Percentiles rank a stretch among this genome's conserved stretches.
Evolutionary conservation across 345 rosid species (phyloP).

Genomic region (Trapa bicornis): DNA sequence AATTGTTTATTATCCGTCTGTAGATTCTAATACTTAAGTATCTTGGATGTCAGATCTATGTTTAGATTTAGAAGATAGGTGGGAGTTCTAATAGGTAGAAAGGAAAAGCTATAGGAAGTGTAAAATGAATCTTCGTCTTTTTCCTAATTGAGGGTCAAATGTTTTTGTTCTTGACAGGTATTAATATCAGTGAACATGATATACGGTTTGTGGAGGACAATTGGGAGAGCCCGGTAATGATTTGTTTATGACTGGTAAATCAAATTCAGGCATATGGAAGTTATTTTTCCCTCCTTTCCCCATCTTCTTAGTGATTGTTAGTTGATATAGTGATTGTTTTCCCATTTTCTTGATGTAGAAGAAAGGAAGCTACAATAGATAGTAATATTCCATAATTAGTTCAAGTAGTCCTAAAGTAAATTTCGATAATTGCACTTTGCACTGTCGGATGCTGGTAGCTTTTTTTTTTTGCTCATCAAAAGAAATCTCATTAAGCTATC

Average conservation of each 20-base stretch:
- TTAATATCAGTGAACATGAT: slow-evolving; percentile 73
- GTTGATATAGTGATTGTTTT: neutral
- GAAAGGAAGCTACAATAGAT: neutral
- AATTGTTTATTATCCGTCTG: neutral
- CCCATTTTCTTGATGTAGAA: neutral
- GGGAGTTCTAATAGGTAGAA: too few species aligned
- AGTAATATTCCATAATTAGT: neutral
- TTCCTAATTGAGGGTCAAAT: neutral
- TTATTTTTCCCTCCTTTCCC: neutral
- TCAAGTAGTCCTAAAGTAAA: neutral
- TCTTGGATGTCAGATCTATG: neutral
- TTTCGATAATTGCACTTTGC: neutral
- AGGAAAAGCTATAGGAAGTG: neutral
- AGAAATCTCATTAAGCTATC: too few species aligned
- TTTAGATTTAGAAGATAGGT: neutral
- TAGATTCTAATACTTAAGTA: neutral
- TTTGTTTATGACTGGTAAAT: slow-evolving; percentile 9
- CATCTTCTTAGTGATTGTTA: neutral
- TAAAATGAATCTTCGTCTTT: neutral
- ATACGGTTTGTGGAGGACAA: slow-evolving; percentile 97
- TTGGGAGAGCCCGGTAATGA: slow-evolving; percentile 96
- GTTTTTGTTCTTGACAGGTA: slow-evolving; percentile 36
- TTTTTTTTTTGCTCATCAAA: too few species aligned
- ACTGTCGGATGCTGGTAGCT: slow-evolving; percentile 2
- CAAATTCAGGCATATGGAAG: neutral